Evolutionary conservation across 192 early-diverging fungal species (phyloP), one percentile per base, ranked within the genome.

Genomic region (Mortierella claussenii): DNA sequence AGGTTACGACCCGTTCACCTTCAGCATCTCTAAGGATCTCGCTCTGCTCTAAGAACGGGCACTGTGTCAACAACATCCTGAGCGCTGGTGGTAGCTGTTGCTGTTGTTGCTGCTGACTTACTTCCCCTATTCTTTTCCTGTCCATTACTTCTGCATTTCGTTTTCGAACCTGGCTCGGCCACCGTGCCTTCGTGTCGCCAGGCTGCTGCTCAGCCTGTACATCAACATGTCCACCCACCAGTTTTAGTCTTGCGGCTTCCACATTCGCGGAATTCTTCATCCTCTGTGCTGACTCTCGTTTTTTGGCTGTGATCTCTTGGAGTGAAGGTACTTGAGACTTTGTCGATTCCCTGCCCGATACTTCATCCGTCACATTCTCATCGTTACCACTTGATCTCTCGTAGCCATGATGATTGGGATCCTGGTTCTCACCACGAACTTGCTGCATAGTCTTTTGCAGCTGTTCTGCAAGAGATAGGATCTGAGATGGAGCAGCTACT

Each of bases 11-110:
- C 4, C 11, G 32, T 6, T 37, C 3, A 3, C 63, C 63, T 0
- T 73, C 60, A 2, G 49, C 48, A 55, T 76, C 58, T 7, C 28
- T 21, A 36, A 13, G n/a, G 1, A 27, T 28, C 27, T 66, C 58
- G 15, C 36, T 65, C 49, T 64, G 46, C 43, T 76, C 64, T 40
- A 76, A 52, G 53, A 76, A 76, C 1, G 71, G 71, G 30, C 71
- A 76, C 13, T 55, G 51, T n/a, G 42, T 34, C 55, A 73, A 30
- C 13, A 58, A 13, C 42, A 34, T 52, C n/a, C 43, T 47, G n/a
- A 43, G 47, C 0, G 47, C 36, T 18, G n/a, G 40, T 23, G 30
- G 37, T 7, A 53, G 33, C 18, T 27, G 31, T 26, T 33, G 42
- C 49, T 54, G 55, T 18, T 55, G 30, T 32, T 65, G 42, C 27